Base-by-base conservation (phyloP, 139 green algal species). In the Ostreobium quekettii region DNA sequence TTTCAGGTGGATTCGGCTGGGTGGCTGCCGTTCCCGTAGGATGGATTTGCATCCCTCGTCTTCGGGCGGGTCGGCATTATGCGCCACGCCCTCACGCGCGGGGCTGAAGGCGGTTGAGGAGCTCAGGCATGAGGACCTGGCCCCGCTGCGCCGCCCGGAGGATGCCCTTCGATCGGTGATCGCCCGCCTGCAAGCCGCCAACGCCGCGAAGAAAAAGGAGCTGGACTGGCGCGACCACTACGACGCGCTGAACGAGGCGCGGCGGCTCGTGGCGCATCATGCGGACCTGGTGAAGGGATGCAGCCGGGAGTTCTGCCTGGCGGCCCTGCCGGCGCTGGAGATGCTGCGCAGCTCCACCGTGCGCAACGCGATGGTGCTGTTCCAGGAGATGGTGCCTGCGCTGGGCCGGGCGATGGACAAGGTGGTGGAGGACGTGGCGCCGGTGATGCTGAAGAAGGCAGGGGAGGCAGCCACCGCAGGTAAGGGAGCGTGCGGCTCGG, bases 201-300 rank as follows among this genome's bases (percentile, higher is more conserved):
- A 91, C 56, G 63, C 71, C 2, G 81, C 85, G 6, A 81, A 87
- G 49, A 77, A 75, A 42, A 90, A 89, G 78, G 87, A 92, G 76
- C 76, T 95, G 42, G 82, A 95, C 76, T 95, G 88, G 88, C 76
- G 82, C 59, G 81, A 68, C 4, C 89, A 95, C 75, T 78, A 83
- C 60, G 84, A 93, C 35, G 87, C 83, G 26, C 60, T 95, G 19
- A 78, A 78, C 15, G 82, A 82, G 35, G 75, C 72, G 2, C 75
- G 87, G 30, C 76, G 87, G 32, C 57, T 91, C 11, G 72, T 87
- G 1, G 69, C 70, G 64, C 78, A 92, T 77, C 83, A 95, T 79
- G 19, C 64, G 0, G 71, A 75, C 1, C 47, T 83, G 35, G 59
- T 86, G 28, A 15, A 26, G 29, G 56, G 68, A 37, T 36, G 32